Conservation (phyloP, 177 flowering plant species). For the Vitis hybrid region DNA sequence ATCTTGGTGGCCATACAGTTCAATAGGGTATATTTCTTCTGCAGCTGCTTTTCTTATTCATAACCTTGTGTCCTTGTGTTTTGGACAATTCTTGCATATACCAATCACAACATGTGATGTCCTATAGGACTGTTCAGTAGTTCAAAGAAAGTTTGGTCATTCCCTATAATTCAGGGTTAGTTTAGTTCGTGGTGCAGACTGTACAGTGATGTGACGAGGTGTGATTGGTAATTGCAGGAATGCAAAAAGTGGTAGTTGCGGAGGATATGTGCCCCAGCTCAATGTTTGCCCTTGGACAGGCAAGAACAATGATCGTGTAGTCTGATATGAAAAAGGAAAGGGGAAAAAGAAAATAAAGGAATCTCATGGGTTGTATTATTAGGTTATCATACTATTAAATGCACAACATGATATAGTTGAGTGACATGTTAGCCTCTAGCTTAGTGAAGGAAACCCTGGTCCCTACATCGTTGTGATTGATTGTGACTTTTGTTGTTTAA, state of each 20-base stretch:
- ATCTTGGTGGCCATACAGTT: background rate
- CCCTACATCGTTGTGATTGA: background rate
- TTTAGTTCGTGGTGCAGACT: constrained; percentile 6
- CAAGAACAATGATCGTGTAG: constrained; percentile 18
- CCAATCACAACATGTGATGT: constrained; percentile 19
- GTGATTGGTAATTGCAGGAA: constrained; percentile 38
- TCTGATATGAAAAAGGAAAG: constrained; percentile 3
- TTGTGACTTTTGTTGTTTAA: background rate
- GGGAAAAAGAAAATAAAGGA: background rate
- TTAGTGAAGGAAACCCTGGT: background rate
- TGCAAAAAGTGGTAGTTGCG: constrained; percentile 25
- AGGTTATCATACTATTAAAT: constrained; percentile 2
- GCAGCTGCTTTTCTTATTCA: constrained; percentile 7
- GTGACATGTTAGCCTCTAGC: constrained; percentile 3
- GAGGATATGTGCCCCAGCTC: constrained; percentile 27
- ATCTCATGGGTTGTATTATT: background rate
- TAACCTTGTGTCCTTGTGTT: background rate
- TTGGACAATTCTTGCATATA: constrained; percentile 7
- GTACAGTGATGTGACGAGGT: constrained; percentile 24
- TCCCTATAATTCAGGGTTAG: constrained; percentile 8
- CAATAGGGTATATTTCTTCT: constrained; percentile 18
- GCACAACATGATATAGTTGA: background rate
- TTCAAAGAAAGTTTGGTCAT: constrained; percentile 3
- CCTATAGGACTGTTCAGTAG: background rate
- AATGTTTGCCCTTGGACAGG: constrained; percentile 24